Evolutionary conservation across 805 yeast genomes (phyloP).

Genomic region (Metschnikowia peoriensis): DNA sequence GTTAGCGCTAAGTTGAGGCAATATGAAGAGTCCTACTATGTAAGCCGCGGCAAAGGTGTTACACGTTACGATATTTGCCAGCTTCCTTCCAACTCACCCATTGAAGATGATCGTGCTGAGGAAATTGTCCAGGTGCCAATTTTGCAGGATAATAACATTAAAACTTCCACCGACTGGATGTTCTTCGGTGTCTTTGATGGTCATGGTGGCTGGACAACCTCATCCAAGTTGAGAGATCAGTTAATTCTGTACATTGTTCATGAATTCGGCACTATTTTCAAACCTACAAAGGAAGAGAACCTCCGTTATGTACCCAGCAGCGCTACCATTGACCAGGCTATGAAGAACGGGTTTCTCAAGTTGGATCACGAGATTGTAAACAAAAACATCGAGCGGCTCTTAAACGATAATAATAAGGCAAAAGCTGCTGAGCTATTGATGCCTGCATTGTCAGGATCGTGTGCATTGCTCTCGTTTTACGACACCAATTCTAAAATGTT

Average conservation of each 20-base stretch:
- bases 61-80: conserved; percentile 86
- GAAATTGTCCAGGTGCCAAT: conserved; percentile 72
- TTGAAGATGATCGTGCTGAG: conserved; percentile 91
- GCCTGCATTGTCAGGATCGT: conserved; percentile 95
- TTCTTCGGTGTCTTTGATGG: conserved; percentile 97
- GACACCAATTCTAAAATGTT: conserved; percentile 70
- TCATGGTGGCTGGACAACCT: conserved; percentile 94
- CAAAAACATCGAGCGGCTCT: conserved; percentile 65
- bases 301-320: conserved; percentile 63
- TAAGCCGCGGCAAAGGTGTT: conserved; percentile 85
- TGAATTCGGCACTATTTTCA: conserved; percentile 67
- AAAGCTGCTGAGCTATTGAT: conserved; percentile 70
- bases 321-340: conserved; percentile 73
- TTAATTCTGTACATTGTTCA: conserved; percentile 73
- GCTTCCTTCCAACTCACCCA: conserved; percentile 86
- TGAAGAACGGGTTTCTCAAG: conserved; percentile 74
- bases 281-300: conserved; percentile 50
- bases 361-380: conserved; percentile 86
- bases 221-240: conserved; percentile 78
- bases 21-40: conserved; percentile 74
- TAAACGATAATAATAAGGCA: conserved; percentile 65
- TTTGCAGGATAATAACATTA: conserved; percentile 55
- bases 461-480: conserved; percentile 84
- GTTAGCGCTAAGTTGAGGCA: conserved; percentile 67
- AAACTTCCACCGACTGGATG: conserved; percentile 70